Evolutionary conservation across 2,329 filamentous ascomycete species (phyloP).

Genomic region (Blastomyces silverae): DNA sequence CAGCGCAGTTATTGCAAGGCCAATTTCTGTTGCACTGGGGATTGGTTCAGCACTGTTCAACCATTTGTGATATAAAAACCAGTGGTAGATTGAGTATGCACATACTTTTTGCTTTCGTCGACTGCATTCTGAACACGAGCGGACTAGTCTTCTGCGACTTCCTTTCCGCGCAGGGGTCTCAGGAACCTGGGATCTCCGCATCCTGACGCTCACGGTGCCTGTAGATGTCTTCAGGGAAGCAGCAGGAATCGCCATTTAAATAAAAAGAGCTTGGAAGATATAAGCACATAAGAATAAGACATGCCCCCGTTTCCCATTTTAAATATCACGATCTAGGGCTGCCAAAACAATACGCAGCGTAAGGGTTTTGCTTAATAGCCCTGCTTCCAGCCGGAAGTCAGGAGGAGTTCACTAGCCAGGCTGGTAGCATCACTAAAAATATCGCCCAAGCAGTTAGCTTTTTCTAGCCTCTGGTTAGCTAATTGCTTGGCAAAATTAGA

Average conservation of each 20-base stretch:
- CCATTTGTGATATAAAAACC: background rate
- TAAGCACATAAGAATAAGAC: background rate
- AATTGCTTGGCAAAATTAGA: constrained; percentile 11
- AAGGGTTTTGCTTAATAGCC: constrained; percentile 8
- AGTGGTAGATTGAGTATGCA: background rate
- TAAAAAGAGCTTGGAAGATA: background rate
- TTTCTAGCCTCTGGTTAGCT: background rate
- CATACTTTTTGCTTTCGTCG: constrained; percentile 13
- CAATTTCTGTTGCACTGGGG: constrained; percentile 11
- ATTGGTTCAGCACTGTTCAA: constrained; percentile 6
- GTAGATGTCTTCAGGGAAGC: background rate
- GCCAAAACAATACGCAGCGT: constrained; percentile 3
- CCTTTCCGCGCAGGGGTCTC: constrained; percentile 6
- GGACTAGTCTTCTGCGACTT: constrained; percentile 9
- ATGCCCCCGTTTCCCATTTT: constrained; percentile 6
- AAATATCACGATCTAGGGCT: constrained; percentile 7
- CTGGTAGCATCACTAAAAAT: constrained; percentile 13
- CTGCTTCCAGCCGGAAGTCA: background rate
- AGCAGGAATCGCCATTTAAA: constrained; percentile 8
- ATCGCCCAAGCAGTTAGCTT: constrained; percentile 2
- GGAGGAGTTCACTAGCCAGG: background rate
- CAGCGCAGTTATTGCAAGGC: constrained; percentile 13
- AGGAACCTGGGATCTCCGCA: constrained; percentile 1
- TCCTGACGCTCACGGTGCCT: background rate
- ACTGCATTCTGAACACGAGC: constrained; percentile 12